These are phyloP conservation scores for Vitis amurensis DNA, from an alignment of 164 flowering plant species.

Conservation along the genomic window DNA sequence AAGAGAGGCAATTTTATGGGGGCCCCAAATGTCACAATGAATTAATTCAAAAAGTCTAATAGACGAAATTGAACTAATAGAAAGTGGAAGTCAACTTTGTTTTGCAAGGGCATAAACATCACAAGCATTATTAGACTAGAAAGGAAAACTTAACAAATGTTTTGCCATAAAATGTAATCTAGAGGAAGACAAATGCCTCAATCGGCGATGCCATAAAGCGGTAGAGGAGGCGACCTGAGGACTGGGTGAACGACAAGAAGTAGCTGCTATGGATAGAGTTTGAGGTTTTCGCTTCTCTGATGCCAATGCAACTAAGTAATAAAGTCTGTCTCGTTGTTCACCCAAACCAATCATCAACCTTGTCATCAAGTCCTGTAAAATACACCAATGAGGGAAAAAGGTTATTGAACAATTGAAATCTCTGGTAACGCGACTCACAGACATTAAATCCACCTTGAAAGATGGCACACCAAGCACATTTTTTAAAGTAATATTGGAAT, in stretches of 20 bases:
- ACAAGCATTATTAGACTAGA: not conserved
- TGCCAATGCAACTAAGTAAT: not conserved
- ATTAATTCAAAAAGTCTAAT: not conserved
- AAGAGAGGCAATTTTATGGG: not conserved
- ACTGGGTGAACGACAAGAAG: too few relatives aligned
- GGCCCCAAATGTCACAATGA: slow-evolving; percentile 4
- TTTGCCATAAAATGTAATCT: not conserved
- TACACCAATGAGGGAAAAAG: not conserved
- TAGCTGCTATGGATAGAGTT: not conserved
- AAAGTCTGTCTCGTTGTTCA: not conserved
- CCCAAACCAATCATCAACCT: not conserved
- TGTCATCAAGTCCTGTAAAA: not conserved
- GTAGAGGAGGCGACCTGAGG: too few relatives aligned
- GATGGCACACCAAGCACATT: too few relatives aligned
- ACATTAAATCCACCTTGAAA: too few relatives aligned
- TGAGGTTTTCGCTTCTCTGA: too few relatives aligned
- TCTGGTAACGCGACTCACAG: too few relatives aligned
- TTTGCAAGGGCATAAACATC: slow-evolving; percentile 3
- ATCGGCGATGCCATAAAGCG: not conserved
- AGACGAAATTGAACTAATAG: not conserved
- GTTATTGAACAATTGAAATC: too few relatives aligned
- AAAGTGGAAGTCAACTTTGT: not conserved
- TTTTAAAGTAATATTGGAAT: too few relatives aligned
- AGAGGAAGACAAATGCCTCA: not conserved
- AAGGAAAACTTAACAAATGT: not conserved